Percentiles rank a stretch among this genome's conserved stretches.
These are phyloP conservation scores for Scenedesmus sp. DNA, from an alignment of 163 green algal species.

Conservation along the genomic window DNA sequence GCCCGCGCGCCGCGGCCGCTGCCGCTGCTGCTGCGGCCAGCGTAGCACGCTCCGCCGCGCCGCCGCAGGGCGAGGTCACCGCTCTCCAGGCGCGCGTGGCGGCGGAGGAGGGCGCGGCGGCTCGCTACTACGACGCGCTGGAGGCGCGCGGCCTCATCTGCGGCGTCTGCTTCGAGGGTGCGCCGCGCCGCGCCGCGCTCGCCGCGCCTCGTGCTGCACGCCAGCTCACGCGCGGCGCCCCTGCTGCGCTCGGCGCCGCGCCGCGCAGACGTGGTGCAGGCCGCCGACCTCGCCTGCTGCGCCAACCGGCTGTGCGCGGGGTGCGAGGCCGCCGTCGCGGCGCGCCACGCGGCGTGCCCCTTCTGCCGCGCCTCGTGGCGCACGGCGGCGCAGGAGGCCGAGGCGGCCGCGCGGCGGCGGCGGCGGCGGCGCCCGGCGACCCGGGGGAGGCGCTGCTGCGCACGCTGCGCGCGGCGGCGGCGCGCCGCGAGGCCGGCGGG, in stretches of 20 bases:
- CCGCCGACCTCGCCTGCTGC: slow-evolving; percentile 20
- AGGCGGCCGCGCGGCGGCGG: slow-evolving; percentile 9
- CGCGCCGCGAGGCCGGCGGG: too few species aligned
- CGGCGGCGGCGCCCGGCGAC: too few species aligned
- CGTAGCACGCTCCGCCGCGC: slow-evolving; percentile 1
- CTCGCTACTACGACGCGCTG: slow-evolving; percentile 4
- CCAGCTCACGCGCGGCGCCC: too few species aligned
- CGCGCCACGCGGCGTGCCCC: slow-evolving; percentile 15
- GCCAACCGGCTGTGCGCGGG: slow-evolving; percentile 22
- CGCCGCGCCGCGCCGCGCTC: too few species aligned
- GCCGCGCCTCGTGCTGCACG: too few species aligned
- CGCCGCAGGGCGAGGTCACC: not conserved
- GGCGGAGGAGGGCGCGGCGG: not conserved
- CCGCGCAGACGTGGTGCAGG: slow-evolving; percentile 4
- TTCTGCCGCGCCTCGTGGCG: slow-evolving; percentile 20
- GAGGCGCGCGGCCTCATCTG: slow-evolving; percentile 21
- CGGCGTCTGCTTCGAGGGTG: slow-evolving; percentile 32
- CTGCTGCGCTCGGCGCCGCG: too few species aligned
- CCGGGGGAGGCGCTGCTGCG: not conserved
- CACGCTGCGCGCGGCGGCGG: too few species aligned
- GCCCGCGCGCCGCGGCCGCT: too few species aligned
- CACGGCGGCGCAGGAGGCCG: not conserved
- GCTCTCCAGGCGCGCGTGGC: not conserved
- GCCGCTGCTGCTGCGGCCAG: slow-evolving; percentile 1
- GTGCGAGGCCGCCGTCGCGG: not conserved